phyloP scores from a whole-genome alignment of 2,329 filamentous ascomycete species.

The Exophiala sp. region DNA sequence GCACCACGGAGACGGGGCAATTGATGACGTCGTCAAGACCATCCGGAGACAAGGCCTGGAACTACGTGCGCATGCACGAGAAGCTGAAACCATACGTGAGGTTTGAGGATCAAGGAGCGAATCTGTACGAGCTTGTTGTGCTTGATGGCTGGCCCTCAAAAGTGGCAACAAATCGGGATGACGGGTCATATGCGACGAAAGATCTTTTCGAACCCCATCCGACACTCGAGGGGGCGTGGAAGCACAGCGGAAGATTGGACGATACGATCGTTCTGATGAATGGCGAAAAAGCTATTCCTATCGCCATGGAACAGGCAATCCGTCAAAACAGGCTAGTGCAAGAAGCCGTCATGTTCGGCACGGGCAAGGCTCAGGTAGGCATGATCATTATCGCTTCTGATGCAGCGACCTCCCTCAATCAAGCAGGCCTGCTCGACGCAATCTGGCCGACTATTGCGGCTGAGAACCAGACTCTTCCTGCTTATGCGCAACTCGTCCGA shows the following conservation, averaged over 20 bases:
- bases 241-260: conserved; percentile 45
- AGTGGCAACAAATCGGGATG: conserved; percentile 42
- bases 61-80: conserved; percentile 52
- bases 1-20: conserved; percentile 59
- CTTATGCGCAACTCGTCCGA: conserved; percentile 44
- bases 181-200: conserved; percentile 50
- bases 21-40: conserved; percentile 59
- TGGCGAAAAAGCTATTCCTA: conserved; percentile 50
- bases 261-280: conserved; percentile 49
- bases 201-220: conserved; percentile 45
- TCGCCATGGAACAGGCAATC: conserved; percentile 53
- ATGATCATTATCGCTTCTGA: conserved; percentile 53
- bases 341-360: conserved; percentile 58
- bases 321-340: conserved; percentile 51
- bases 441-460: conserved; percentile 51
- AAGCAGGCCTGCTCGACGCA: conserved; percentile 46
- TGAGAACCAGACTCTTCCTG: conserved; percentile 50
- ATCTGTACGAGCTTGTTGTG: conserved; percentile 37
- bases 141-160: conserved; percentile 39
- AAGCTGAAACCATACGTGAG: conserved; percentile 42
- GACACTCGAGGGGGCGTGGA: conserved; percentile 36
- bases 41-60: conserved; percentile 56
- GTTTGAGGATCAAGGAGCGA: conserved; percentile 36
- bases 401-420: conserved; percentile 39
- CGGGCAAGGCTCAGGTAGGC: conserved; percentile 51